Base-by-base conservation (phyloP, 1,139 yeast genomes). In the Saccharomyces hybrid region DNA sequence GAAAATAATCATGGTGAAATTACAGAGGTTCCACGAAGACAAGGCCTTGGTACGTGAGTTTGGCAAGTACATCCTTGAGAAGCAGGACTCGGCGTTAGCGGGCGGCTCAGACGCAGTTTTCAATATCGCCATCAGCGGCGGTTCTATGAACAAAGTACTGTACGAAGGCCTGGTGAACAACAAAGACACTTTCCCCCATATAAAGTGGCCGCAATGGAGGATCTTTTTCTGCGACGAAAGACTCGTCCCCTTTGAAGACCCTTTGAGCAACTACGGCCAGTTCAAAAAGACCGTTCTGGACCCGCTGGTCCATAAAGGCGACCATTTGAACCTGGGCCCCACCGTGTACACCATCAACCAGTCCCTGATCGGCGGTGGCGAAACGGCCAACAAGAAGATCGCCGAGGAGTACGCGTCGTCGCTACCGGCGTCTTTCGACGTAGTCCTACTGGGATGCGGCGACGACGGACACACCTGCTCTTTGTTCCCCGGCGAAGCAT, bases 391-490 rank as follows among this genome's bases (percentile, higher is more conserved):
- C 54, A 63, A 63, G 29, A 95, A 88, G 71, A 88, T 96, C 64
- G 98, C 98, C 2, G 90, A 88, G 66, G 82, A 78, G 60, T 93
- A 93, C 72, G 97, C 88, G 65, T 82, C 86, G 65, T 76, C 83
- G 34, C 76, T 95, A 59, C 88, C 95, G 57, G 78, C 78, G 63
- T 85, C 87, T 49, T 87, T 95, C 70, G 99, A 95, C 71, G 74
- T 93, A 60, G 76, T 95, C 58, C 75, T 95, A 61, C 78, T 95
- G 58, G 99, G 99, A 21, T 89, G 97, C 75, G 99, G 99, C 1
- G 99, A 99, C 8, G 99, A 95, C 71, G 99, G 99, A 32, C 99
- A 95, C 71, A 89, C 95, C 58, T 96, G 97, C 61, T 89, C 97
- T 19, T 77, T 95, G 57, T 95, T 95, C 78, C 77, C 77, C 6